phyloP scores from a whole-genome alignment of 2,329 filamentous ascomycete genomes.

The Corinectria fuckeliana region DNA sequence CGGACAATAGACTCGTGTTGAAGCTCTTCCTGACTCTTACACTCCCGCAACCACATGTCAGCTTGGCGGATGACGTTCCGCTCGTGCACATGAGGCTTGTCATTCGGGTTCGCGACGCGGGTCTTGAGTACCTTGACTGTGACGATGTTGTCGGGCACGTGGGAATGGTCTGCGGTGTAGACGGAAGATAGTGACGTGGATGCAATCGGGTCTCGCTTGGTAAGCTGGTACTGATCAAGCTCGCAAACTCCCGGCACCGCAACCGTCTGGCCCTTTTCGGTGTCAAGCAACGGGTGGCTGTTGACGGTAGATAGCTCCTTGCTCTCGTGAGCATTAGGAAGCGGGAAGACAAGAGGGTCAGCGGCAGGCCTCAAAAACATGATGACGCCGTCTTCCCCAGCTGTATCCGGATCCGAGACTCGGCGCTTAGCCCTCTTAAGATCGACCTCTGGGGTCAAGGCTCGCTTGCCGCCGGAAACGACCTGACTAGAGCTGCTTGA shows the following conservation, averaged over 20 bases:
- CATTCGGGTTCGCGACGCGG: constrained; percentile 46
- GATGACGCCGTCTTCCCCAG: constrained; percentile 57
- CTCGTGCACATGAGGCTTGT: constrained; percentile 57
- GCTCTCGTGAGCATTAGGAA: constrained; percentile 54
- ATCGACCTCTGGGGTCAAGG: constrained; percentile 53
- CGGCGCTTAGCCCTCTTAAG: constrained; percentile 54
- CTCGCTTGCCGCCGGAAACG: constrained; percentile 59
- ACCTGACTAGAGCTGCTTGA: constrained; percentile 45
- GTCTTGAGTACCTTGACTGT: constrained; percentile 69
- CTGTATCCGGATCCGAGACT: constrained; percentile 39
- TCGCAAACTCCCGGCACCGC: constrained; percentile 57
- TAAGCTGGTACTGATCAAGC: constrained; percentile 60
- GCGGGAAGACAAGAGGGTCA: constrained; percentile 59
- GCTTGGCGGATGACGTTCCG: constrained; percentile 64
- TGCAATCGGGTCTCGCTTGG: constrained; percentile 63
- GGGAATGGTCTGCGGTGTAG: constrained; percentile 61
- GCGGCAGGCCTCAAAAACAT: constrained; percentile 59
- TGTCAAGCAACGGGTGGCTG: constrained; percentile 59
- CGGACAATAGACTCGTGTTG: constrained; percentile 64
- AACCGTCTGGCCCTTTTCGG: constrained; percentile 57
- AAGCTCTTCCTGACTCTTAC: constrained; percentile 61
- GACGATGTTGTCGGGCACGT: constrained; percentile 59
- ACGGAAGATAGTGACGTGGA: constrained; percentile 61
- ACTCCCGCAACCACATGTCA: constrained; percentile 66
- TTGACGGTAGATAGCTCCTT: constrained; percentile 55